phyloP scores from a whole-genome alignment of 2,329 filamentous ascomycete genomes.

The Venturia carpophila region DNA sequence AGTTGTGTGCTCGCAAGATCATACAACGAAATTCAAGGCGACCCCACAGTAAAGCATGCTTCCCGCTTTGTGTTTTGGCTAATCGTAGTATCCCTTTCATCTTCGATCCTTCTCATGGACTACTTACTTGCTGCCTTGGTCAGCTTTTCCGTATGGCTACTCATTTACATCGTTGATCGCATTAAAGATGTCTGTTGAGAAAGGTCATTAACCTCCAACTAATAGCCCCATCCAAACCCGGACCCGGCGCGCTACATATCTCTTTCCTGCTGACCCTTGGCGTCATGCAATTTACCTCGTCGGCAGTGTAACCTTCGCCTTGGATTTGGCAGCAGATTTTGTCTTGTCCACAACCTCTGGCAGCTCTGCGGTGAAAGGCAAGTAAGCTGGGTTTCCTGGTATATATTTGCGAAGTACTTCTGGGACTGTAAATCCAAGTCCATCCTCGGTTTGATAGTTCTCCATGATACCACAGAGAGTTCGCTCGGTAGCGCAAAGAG shows the following conservation, averaged over 20 bases:
- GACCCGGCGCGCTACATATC: neutral
- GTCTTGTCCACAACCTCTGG: conserved; percentile 21
- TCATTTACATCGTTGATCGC: neutral
- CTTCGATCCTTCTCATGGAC: neutral
- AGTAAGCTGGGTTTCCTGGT: conserved; percentile 78
- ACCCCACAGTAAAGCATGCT: neutral
- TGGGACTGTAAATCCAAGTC: conserved; percentile 72
- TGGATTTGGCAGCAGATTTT: conserved; percentile 26
- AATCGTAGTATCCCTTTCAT: neutral
- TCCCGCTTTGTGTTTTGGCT: neutral
- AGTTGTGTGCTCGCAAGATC: too few species aligned
- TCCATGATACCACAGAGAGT: conserved; percentile 86
- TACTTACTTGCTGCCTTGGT: neutral
- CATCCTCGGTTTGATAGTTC: conserved; percentile 87
- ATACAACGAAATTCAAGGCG: too few species aligned
- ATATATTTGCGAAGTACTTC: conserved; percentile 83
- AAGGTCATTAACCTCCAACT: neutral
- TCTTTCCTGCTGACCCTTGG: neutral
- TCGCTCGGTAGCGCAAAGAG: conserved; percentile 81
- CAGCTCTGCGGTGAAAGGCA: conserved; percentile 74
- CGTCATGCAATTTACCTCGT: neutral
- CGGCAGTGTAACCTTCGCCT: neutral
- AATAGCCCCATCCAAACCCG: neutral
- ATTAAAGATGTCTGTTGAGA: neutral
- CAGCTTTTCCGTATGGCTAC: neutral